Percentiles rank a stretch among this genome's conserved stretches.
Conservation (phyloP, 176 grass and related monocot genomes). For the Raddia guianensis region DNA sequence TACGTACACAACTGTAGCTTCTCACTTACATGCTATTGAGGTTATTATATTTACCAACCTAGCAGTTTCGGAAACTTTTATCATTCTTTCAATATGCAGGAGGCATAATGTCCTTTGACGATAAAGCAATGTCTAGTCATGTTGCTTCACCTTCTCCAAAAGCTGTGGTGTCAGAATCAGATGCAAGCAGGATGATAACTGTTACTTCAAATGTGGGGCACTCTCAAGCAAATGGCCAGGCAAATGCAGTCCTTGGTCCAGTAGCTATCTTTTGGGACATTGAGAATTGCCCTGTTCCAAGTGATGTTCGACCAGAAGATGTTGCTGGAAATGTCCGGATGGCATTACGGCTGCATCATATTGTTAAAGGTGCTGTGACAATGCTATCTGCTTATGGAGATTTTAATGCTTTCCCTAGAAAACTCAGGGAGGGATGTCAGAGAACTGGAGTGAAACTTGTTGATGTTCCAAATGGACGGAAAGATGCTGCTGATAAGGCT, state of each 20-base stretch:
- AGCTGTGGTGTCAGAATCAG: constrained; percentile 43
- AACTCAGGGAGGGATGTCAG: constrained; percentile 90
- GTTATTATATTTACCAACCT: neutral
- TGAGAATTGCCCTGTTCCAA: constrained; percentile 89
- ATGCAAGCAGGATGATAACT: constrained; percentile 39
- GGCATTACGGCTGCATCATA: constrained; percentile 73
- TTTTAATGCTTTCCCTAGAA: constrained; percentile 93
- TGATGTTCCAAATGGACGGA: constrained; percentile 83
- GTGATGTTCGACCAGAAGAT: constrained; percentile 85
- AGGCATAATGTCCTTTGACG: constrained; percentile 58
- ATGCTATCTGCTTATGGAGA: constrained; percentile 91
- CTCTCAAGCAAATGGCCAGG: constrained; percentile 43
- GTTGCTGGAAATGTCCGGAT: constrained; percentile 85
- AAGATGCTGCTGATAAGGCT: constrained; percentile 89
- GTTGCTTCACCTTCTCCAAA: constrained; percentile 52
- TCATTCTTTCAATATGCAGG: constrained; percentile 43
- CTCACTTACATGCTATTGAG: neutral
- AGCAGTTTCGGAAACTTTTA: neutral
- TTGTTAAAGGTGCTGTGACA: constrained; percentile 73
- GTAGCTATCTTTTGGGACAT: constrained; percentile 96
- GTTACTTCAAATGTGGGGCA: constrained; percentile 44
- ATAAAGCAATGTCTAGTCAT: constrained; percentile 61
- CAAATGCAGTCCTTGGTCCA: constrained; percentile 59
- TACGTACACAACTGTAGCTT: neutral
- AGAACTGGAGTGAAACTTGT: constrained; percentile 85